Evolutionary conservation across 371 early-diverging fungal species (phyloP).

Genomic region (Syncephalastrum racemosum): DNA sequence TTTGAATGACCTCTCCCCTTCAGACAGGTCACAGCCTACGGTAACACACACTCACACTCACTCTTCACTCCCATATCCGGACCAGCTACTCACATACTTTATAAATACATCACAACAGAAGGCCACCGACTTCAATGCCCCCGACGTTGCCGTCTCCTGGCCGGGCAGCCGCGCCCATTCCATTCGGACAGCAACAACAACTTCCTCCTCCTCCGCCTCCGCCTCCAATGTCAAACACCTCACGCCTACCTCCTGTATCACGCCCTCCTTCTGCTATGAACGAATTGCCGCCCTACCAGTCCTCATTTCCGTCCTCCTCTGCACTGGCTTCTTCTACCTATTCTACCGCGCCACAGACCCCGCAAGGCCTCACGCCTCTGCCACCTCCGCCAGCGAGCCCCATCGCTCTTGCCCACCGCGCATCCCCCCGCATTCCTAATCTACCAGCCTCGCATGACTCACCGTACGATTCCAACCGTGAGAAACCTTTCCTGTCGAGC

Average conservation of each 20-base stretch:
- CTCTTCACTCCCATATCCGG: no score
- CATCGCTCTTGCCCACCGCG: no score
- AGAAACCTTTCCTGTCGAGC: neutral
- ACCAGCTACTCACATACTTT: no score
- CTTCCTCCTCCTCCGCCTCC: slow-evolving; percentile 13
- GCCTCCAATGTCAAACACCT: slow-evolving; percentile 2
- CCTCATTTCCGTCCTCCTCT: slow-evolving; percentile 12
- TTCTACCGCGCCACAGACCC: slow-evolving; percentile 2
- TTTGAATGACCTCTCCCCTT: no score
- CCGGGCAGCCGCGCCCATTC: slow-evolving; percentile 5
- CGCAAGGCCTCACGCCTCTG: slow-evolving; percentile 2
- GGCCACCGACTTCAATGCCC: slow-evolving; percentile 10
- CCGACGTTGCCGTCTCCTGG: slow-evolving; percentile 9
- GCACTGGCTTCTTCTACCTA: slow-evolving; percentile 3
- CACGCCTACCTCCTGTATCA: slow-evolving; percentile 6
- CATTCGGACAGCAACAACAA: slow-evolving; percentile 11
- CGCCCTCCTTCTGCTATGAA: slow-evolving; percentile 8
- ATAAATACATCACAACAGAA: neutral
- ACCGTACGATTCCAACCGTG: neutral
- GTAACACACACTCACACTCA: no score
- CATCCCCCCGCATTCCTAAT: slow-evolving; percentile 1
- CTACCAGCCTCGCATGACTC: neutral
- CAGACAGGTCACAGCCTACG: no score
- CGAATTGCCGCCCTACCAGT: slow-evolving; percentile 10
- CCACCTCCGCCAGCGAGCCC: neutral